Evolutionary conservation across 805 yeast species (phyloP), one percentile per base, ranked within the genome.

Genomic region (Cyberlindnera mycetangii): DNA sequence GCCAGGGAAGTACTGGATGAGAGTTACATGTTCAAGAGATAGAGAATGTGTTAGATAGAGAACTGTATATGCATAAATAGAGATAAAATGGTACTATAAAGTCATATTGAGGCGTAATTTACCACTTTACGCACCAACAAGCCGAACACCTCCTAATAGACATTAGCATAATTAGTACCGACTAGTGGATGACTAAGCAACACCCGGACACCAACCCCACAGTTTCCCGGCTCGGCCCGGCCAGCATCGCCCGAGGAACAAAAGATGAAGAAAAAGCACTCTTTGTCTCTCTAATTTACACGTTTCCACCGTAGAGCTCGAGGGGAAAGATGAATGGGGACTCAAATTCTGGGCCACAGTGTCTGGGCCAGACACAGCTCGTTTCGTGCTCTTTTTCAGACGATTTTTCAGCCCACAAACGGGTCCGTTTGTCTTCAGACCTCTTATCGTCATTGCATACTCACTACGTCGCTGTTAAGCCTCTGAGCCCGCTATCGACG

Each of bases 1-100:
- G 96, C 96, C 27, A 89, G 85, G 62, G 90, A 81, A 42, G 70
- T 86, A 36, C 72, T 88, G 55, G 93, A 87, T 54, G 79, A 81
- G 64, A 75, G 89, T 50, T 67, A 67, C 49, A 57, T 71, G 65
- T 59, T 70, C 42, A 62, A 63, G 36, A 39, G 49, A 19, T 45
- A 20, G 16, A 7, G 15, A 11, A 34, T 37, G 25, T 7, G 25
- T 22, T 22, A 7, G 10, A 7, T 22, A 8, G 28, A 11, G 12
- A 4, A n/a, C 12, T 7, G 5, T 25, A 7, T 11, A 11, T 12
- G 28, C 28, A 10, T 25, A 10, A 7, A 25, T 25, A 25, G 10
- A 25, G 28, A 25, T 25, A 10, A 4, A 25, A 25, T 25, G 28
- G 12, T 10, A n/a, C 10, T 25, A 25, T 25, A 25, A 25, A 4